A percentile compares a stretch with the other conserved stretches of the same genome.
These are phyloP conservation scores for Aspergillus jensenii DNA, from an alignment of 2,329 filamentous ascomycete species.

Conservation along the genomic window DNA sequence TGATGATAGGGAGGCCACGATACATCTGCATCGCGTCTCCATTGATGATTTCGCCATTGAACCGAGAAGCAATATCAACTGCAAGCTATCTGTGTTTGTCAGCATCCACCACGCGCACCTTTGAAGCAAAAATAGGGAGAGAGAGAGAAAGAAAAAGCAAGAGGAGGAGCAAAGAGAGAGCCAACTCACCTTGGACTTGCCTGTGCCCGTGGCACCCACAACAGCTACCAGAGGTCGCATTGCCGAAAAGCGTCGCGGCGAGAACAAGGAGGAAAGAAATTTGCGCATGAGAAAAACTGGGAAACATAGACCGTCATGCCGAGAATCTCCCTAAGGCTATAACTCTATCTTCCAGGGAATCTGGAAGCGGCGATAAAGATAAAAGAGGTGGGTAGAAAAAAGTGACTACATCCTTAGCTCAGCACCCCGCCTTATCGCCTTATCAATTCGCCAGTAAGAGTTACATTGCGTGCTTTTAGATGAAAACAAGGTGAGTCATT, in stretches of 20 bases:
- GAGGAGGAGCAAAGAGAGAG: background rate
- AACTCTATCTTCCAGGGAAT: background rate
- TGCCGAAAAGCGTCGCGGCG: constrained; percentile 19
- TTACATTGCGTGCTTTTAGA: constrained; percentile 8
- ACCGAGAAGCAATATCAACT: constrained; percentile 77
- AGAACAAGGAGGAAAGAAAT: constrained; percentile 23
- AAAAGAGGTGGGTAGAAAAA: background rate
- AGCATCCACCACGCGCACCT: constrained; percentile 13
- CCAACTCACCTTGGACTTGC: constrained; percentile 76
- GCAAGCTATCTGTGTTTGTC: constrained; percentile 65
- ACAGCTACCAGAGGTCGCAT: constrained; percentile 71
- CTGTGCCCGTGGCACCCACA: constrained; percentile 87
- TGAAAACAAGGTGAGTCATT: constrained; percentile 8
- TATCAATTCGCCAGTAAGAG: background rate
- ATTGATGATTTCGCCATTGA: constrained; percentile 94
- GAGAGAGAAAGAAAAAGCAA: background rate
- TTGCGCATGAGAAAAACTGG: constrained; percentile 26
- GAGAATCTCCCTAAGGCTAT: background rate
- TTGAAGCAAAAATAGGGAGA: background rate
- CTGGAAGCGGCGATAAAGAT: background rate
- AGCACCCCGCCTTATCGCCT: background rate
- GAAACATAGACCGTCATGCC: constrained; percentile 12
- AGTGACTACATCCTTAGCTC: constrained; percentile 3
- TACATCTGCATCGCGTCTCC: constrained; percentile 99
- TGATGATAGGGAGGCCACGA: constrained; percentile 85